Conservation (phyloP, 179 eudicot species). For the Patellifolia procumbens region DNA sequence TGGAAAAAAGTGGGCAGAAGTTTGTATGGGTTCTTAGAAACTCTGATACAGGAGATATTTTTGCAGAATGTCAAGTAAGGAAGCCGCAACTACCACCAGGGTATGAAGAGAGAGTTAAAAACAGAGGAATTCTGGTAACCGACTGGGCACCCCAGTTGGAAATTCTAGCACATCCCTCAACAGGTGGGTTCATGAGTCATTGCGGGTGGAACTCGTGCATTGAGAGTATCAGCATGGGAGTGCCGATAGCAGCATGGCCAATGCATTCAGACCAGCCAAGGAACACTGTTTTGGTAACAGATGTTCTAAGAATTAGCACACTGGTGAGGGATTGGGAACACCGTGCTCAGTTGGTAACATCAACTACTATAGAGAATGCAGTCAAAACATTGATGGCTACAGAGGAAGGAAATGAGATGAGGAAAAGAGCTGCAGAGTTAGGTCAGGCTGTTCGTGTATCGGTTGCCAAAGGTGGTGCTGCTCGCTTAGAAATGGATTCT, state of each 20-base stretch:
- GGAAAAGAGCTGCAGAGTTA: slow-evolving; percentile 37
- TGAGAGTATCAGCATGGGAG: slow-evolving; percentile 36
- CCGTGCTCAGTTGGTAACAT: slow-evolving; percentile 26
- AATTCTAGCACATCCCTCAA: slow-evolving; percentile 48
- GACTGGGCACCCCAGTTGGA: slow-evolving; percentile 66
- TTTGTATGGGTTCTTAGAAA: slow-evolving; percentile 55
- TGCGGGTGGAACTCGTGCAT: slow-evolving; percentile 16
- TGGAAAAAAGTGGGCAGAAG: slow-evolving; percentile 40
- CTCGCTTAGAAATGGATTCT: background rate
- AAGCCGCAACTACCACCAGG: slow-evolving; percentile 29
- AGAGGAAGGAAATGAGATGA: slow-evolving; percentile 42
- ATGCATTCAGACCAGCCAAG: slow-evolving; percentile 60
- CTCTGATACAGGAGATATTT: slow-evolving; percentile 11
- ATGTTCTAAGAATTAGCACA: slow-evolving; percentile 36
- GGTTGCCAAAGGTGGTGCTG: slow-evolving; percentile 7
- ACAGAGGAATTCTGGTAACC: slow-evolving; percentile 42
- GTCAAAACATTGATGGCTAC: slow-evolving; percentile 42
- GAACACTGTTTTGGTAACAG: slow-evolving; percentile 39
- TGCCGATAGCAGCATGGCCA: slow-evolving; percentile 62
- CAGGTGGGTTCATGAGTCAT: slow-evolving; percentile 60
- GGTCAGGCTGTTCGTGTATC: slow-evolving; percentile 21
- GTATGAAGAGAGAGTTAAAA: slow-evolving; percentile 46
- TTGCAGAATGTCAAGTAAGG: slow-evolving; percentile 13
- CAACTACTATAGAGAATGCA: slow-evolving; percentile 26
- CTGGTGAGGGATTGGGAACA: slow-evolving; percentile 36